These are phyloP conservation scores for Pseudophaeomoniella oleicola DNA, from an alignment of 2,329 filamentous ascomycete species.

Conservation along the genomic window DNA sequence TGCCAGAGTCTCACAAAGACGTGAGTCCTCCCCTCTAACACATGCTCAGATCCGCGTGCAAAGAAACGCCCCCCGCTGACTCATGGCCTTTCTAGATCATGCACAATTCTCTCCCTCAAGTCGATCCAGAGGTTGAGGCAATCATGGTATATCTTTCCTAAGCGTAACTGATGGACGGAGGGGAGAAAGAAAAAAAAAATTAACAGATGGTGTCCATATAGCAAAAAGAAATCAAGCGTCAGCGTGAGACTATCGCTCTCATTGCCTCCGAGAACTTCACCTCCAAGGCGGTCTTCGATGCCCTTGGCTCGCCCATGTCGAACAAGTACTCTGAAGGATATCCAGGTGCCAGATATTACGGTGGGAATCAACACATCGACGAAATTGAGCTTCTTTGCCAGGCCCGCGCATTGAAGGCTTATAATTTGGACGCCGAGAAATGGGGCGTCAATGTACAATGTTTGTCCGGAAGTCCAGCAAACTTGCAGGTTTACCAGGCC, in stretches of 20 bases:
- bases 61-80: slow-evolving; percentile 16
- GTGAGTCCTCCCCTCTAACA: slow-evolving; percentile 27
- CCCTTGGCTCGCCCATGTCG: slow-evolving; percentile 86
- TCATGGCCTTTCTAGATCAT: slow-evolving; percentile 53
- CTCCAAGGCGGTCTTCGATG: slow-evolving; percentile 81
- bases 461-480: slow-evolving; percentile 64
- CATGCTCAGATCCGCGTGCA: slow-evolving; percentile 5
- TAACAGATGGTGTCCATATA: slow-evolving; percentile 3
- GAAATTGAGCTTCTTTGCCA: slow-evolving; percentile 81
- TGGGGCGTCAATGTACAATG: slow-evolving; percentile 97
- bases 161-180: neutral
- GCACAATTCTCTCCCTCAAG: slow-evolving; percentile 83
- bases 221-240: slow-evolving; percentile 73
- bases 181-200: neutral
- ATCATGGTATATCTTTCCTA: slow-evolving; percentile 62
- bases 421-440: slow-evolving; percentile 66
- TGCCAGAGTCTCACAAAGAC: slow-evolving; percentile 51
- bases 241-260: slow-evolving; percentile 97
- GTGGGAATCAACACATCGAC: slow-evolving; percentile 93
- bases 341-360: slow-evolving; percentile 89
- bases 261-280: slow-evolving; percentile 95
- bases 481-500: slow-evolving; percentile 79
- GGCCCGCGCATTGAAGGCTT: slow-evolving; percentile 74
- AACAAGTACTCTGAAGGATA: slow-evolving; percentile 99
- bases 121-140: slow-evolving; percentile 83